Percentiles rank a stretch among this genome's conserved stretches.
Evolutionary conservation across 2,329 filamentous ascomycete genomes (phyloP).

Genomic region (Pseudogymnoascus sp.): DNA sequence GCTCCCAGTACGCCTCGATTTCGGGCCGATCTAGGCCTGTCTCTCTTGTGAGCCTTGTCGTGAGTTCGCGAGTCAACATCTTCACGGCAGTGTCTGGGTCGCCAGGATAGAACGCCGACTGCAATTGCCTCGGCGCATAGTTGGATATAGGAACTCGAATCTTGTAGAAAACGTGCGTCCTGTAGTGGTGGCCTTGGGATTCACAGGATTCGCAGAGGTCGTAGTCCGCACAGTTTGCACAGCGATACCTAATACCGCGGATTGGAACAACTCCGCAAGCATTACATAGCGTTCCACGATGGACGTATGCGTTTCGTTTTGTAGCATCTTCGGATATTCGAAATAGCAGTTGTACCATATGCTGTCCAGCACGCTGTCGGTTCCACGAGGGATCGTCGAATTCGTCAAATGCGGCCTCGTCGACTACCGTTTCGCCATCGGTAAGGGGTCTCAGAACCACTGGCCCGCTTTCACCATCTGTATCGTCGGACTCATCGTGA

Average conservation of each 20-base stretch:
- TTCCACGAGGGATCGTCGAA: slow-evolving; percentile 21
- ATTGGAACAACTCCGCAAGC: slow-evolving; percentile 83
- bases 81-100: slow-evolving; percentile 67
- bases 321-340: slow-evolving; percentile 92
- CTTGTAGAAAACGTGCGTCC: slow-evolving; percentile 96
- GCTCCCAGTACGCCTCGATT: slow-evolving; percentile 90
- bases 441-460: slow-evolving; percentile 21
- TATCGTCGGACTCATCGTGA: slow-evolving; percentile 23
- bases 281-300: slow-evolving; percentile 88
- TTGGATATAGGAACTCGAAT: slow-evolving; percentile 83
- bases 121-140: slow-evolving; percentile 71
- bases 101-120: slow-evolving; percentile 81
- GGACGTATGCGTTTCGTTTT: slow-evolving; percentile 78
- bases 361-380: slow-evolving; percentile 54
- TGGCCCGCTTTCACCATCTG: slow-evolving; percentile 29
- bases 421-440: slow-evolving; percentile 29
- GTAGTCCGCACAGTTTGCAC: slow-evolving; percentile 91
- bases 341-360: slow-evolving; percentile 78
- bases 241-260: slow-evolving; percentile 85
- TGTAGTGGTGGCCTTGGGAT: slow-evolving; percentile 64
- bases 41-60: slow-evolving; percentile 61
- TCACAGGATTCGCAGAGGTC: slow-evolving; percentile 95
- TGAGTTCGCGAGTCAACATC: slow-evolving; percentile 59
- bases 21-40: slow-evolving; percentile 79
- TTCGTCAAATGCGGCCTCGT: slow-evolving; percentile 21